These are phyloP conservation scores for Cercospora nicotianae DNA, from an alignment of 2,329 filamentous ascomycete genomes.

Conservation along the genomic window DNA sequence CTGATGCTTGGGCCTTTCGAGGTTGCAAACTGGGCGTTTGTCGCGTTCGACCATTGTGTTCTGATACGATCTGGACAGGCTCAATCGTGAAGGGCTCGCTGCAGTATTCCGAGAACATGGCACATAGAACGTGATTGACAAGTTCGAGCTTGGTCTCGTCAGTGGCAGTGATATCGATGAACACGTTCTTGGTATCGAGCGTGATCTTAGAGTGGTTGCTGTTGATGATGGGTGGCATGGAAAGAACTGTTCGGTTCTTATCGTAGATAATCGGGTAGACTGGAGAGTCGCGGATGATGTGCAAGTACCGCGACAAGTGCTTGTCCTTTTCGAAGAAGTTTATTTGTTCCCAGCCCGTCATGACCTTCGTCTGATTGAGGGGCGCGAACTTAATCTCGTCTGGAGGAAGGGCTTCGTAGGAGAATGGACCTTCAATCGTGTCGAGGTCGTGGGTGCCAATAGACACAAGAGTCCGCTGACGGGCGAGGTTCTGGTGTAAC, in stretches of 20 bases:
- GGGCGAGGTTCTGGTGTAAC: conserved; percentile 91
- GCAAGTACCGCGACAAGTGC: conserved; percentile 83
- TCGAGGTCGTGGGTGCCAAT: conserved; percentile 97
- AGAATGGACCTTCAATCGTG: conserved; percentile 90
- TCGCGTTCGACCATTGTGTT: conserved; percentile 82
- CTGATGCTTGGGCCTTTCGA: conserved; percentile 74
- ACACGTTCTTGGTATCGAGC: conserved; percentile 84
- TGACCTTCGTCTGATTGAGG: conserved; percentile 85
- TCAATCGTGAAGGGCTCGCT: conserved; percentile 88
- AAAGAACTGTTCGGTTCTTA: conserved; percentile 81
- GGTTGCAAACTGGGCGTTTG: conserved; percentile 79
- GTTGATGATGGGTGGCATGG: conserved; percentile 96
- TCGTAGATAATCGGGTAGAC: conserved; percentile 97
- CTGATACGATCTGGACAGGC: conserved; percentile 86
- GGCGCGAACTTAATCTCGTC: conserved; percentile 88
- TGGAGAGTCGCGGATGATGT: conserved; percentile 90
- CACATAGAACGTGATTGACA: conserved; percentile 89
- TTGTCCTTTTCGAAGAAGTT: conserved; percentile 91
- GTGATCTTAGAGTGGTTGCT: conserved; percentile 95
- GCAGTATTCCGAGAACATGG: conserved; percentile 96
- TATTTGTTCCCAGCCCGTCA: conserved; percentile 90
- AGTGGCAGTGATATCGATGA: conserved; percentile 95
- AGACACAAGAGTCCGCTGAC: conserved; percentile 89
- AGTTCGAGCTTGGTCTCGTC: conserved; percentile 96
- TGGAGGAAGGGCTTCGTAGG: conserved; percentile 89